Evolutionary conservation across 2,329 filamentous ascomycete genomes (phyloP).

Genomic region (Berkeleyomyces rouxiae): DNA sequence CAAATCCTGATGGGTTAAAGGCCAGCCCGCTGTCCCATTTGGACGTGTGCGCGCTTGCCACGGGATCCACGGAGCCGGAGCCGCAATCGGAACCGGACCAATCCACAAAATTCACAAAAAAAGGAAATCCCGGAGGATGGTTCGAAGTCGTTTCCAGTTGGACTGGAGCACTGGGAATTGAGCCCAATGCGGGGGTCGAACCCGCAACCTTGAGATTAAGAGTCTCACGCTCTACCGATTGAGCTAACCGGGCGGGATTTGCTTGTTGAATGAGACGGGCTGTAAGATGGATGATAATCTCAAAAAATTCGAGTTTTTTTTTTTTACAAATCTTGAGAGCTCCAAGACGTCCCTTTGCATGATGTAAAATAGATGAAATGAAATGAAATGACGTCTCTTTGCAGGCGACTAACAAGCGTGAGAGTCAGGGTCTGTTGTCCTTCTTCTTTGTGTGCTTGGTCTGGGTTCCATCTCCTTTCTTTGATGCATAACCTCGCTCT

Average conservation of each 20-base stretch:
- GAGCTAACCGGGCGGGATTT: conserved; percentile 39
- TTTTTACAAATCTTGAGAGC: no score
- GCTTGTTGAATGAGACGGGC: neutral
- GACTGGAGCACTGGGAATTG: conserved; percentile 15
- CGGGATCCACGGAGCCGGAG: no score
- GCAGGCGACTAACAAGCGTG: neutral
- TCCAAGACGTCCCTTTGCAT: neutral
- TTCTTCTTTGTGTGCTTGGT: no score
- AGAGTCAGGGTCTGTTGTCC: no score
- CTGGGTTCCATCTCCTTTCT: no score
- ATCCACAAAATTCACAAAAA: neutral
- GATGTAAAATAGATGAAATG: neutral
- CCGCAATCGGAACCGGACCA: no score
- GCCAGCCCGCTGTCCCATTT: neutral
- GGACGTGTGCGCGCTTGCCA: no score
- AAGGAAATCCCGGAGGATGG: conserved; percentile 1
- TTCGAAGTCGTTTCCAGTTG: conserved; percentile 8
- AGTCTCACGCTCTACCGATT: conserved; percentile 62
- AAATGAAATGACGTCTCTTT: neutral
- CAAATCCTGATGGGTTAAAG: neutral
- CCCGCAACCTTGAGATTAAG: conserved; percentile 34
- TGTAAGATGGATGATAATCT: neutral
- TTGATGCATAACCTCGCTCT: no score
- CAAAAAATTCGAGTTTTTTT: neutral
- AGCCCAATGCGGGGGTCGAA: conserved; percentile 24